A percentile compares a stretch with the other conserved stretches of the same genome.
phyloP scores from a whole-genome alignment of 768 basidiomycete species.

The Kwoniella bestiolae region DNA sequence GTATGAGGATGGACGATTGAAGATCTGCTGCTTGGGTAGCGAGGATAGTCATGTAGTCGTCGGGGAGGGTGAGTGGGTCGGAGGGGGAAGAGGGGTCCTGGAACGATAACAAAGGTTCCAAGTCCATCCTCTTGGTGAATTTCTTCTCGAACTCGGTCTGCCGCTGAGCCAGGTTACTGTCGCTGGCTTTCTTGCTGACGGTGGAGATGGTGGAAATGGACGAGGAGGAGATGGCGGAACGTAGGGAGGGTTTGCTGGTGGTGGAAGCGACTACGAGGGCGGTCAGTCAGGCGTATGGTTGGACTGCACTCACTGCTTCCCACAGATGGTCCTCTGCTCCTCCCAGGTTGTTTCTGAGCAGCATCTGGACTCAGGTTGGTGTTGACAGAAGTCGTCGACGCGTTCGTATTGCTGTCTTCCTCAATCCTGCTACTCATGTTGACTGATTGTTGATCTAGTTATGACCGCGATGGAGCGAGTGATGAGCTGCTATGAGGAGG shows the following conservation, averaged over 20 bases:
- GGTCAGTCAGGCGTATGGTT: neutral
- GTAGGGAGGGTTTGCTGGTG: neutral
- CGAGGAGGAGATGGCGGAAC: neutral
- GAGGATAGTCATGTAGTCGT: slow-evolving; percentile 31
- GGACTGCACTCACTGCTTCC: neutral
- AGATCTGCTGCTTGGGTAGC: slow-evolving; percentile 39
- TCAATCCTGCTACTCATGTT: neutral
- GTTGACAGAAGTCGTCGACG: neutral
- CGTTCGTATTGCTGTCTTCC: neutral
- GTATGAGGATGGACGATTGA: slow-evolving; percentile 33
- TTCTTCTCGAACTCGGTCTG: slow-evolving; percentile 13
- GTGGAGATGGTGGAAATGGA: neutral
- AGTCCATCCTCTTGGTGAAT: slow-evolving; percentile 4
- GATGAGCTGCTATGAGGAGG: too few relatives aligned
- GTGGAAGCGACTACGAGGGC: neutral
- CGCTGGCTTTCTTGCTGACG: slow-evolving; percentile 11
- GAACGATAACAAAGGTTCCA: slow-evolving; percentile 1
- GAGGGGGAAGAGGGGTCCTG: too few relatives aligned
- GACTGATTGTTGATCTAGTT: too few relatives aligned
- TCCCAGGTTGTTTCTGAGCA: neutral
- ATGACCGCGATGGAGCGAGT: too few relatives aligned
- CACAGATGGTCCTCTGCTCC: neutral
- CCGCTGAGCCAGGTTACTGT: slow-evolving; percentile 9
- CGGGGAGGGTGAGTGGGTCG: neutral
- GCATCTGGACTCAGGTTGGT: neutral